These are phyloP conservation scores for Triadica sebifera DNA, from an alignment of 345 rosid genomes.

Conservation along the genomic window DNA sequence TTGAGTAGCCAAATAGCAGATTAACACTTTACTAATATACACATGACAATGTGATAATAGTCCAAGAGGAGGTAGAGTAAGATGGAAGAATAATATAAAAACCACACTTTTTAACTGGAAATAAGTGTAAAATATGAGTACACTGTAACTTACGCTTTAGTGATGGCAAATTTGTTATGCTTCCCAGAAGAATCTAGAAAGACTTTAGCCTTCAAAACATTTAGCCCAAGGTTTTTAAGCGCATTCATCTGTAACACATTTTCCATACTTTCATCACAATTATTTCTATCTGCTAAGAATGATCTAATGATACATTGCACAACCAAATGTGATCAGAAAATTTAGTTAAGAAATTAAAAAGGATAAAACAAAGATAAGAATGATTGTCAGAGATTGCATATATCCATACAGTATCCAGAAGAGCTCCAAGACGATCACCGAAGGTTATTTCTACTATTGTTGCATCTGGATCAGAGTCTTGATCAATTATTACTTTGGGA, in stretches of 20 bases:
- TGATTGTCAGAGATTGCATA: constrained; percentile 1
- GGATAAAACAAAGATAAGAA: not conserved
- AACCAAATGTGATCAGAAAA: constrained; percentile 1
- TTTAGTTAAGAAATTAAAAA: not conserved
- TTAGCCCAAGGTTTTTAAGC: constrained; percentile 82
- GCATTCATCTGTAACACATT: constrained; percentile 74
- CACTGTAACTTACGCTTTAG: constrained; percentile 62
- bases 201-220: constrained; percentile 92
- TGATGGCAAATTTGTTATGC: constrained; percentile 83
- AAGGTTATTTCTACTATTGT: constrained; percentile 84
- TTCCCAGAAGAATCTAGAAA: constrained; percentile 91
- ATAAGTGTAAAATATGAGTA: not conserved
- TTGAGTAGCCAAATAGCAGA: too few relatives aligned
- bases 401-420: constrained; percentile 73
- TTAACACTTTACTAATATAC: too few relatives aligned
- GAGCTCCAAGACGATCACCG: constrained; percentile 98
- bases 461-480: constrained; percentile 88
- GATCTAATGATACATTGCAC: not conserved
- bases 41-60: not conserved
- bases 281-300: not conserved
- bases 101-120: not conserved
- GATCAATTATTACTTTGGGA: constrained; percentile 91
- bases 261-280: constrained; percentile 15
- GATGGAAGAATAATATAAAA: not conserved
- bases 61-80: not conserved